A percentile compares a stretch with the other conserved stretches of the same genome.
phyloP scores from a whole-genome alignment of 495 filamentous ascomycete species.

The Elasticomyces elasticus region DNA sequence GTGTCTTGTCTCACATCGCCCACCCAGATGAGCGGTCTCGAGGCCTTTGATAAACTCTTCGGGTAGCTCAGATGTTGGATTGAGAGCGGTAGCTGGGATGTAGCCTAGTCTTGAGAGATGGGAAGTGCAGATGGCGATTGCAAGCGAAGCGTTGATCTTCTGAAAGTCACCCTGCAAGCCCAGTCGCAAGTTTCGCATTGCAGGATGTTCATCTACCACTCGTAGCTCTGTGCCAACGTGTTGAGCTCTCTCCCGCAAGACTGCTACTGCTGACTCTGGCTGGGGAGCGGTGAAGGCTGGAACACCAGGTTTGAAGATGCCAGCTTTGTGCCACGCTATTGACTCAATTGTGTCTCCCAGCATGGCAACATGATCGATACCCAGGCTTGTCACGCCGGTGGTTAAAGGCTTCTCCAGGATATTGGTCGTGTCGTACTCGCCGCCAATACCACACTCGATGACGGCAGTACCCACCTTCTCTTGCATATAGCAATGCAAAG shows the following conservation, averaged over 20 bases:
- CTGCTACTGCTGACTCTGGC: slow-evolving; percentile 50
- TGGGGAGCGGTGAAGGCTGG: slow-evolving; percentile 71
- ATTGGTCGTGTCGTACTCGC: slow-evolving; percentile 90
- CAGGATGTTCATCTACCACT: slow-evolving; percentile 53
- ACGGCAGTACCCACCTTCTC: slow-evolving; percentile 75
- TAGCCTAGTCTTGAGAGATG: slow-evolving; percentile 36
- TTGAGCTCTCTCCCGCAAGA: slow-evolving; percentile 58
- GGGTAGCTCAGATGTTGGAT: slow-evolving; percentile 44
- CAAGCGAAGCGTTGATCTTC: slow-evolving; percentile 75
- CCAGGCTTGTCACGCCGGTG: slow-evolving; percentile 70
- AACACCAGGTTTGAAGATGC: slow-evolving; percentile 69
- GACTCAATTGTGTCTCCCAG: slow-evolving; percentile 76
- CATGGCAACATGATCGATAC: slow-evolving; percentile 76
- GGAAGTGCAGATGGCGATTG: slow-evolving; percentile 60
- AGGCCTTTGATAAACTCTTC: slow-evolving; percentile 63
- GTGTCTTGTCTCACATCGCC: slow-evolving; percentile 68
- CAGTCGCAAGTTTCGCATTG: slow-evolving; percentile 55
- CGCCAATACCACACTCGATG: slow-evolving; percentile 89
- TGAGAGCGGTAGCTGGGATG: background rate
- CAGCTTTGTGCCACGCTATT: slow-evolving; percentile 96
- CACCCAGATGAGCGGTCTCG: slow-evolving; percentile 63
- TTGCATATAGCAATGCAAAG: slow-evolving; percentile 72
- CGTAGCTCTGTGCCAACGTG: slow-evolving; percentile 54
- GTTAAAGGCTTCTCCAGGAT: slow-evolving; percentile 66
- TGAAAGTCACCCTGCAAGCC: slow-evolving; percentile 75